These are phyloP conservation scores for Kodamaea lidongshanica DNA, from an alignment of 805 yeast genomes.

Conservation along the genomic window DNA sequence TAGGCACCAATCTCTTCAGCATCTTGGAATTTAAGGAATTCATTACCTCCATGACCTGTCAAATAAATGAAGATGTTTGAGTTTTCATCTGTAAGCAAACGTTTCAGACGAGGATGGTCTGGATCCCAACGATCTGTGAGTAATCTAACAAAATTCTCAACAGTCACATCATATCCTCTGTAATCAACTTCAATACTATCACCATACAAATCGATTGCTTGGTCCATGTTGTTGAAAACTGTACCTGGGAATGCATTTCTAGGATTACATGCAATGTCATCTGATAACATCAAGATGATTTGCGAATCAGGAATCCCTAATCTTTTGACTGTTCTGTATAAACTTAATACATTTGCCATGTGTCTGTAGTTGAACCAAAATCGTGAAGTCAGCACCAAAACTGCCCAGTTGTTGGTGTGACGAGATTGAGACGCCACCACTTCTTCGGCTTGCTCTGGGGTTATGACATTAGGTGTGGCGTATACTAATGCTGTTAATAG, in stretches of 20 bases:
- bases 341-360: slow-evolving; percentile 90
- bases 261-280: slow-evolving; percentile 95
- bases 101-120: slow-evolving; percentile 87
- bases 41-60: slow-evolving; percentile 99
- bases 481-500: slow-evolving; percentile 6
- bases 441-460: slow-evolving; percentile 17
- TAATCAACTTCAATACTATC: slow-evolving; percentile 94
- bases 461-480: slow-evolving; percentile 10
- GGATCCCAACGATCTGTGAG: slow-evolving; percentile 94
- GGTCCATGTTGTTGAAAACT: slow-evolving; percentile 88
- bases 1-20: slow-evolving; percentile 95
- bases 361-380: slow-evolving; percentile 99
- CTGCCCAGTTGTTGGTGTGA: slow-evolving; percentile 75
- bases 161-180: slow-evolving; percentile 97
- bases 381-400: slow-evolving; percentile 87
- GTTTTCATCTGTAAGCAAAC: slow-evolving; percentile 86
- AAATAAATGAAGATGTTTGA: slow-evolving; percentile 89
- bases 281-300: slow-evolving; percentile 91
- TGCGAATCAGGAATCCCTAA: slow-evolving; percentile 97
- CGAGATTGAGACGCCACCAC: slow-evolving; percentile 28
- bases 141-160: slow-evolving; percentile 88
- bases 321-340: slow-evolving; percentile 93
- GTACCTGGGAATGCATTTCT: slow-evolving; percentile 94
- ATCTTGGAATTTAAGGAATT: slow-evolving; percentile 94
- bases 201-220: slow-evolving; percentile 89